Base-by-base conservation (phyloP, 202 grass and related monocot species). In the Schoenoplectus triqueter region DNA sequence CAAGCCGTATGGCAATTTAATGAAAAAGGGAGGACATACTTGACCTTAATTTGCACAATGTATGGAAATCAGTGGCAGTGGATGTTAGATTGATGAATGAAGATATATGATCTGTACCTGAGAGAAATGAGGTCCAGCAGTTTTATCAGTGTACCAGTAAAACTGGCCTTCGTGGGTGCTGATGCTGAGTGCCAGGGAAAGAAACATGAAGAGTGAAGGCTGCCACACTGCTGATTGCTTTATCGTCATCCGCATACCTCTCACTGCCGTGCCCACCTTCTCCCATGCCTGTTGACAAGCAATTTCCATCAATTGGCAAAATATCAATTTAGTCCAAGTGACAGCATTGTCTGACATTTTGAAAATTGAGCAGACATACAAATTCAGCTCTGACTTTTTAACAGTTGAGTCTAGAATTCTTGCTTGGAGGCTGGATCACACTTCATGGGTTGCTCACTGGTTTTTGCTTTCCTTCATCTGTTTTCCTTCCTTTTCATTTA, bases 161-260 rank as follows among this genome's bases (percentile, higher is more conserved):
- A 97, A 97, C 76, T 94, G 92, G 39, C 92, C 92, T 80, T 97
- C 95, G 19, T 94, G 92, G 17, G 95, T 97, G 86, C 92, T 93
- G 68, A 97, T 88, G 84, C 95, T 94, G 60, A 94, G 85, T 55
- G 95, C 91, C 86, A 97, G 54, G 0, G 90, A 94, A 67, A 94
- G 69, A 72, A 88, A 93, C 91, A 97, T 97, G 75, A 93, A 97
- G 31, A 94, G 84, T 31, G 95, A 97, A 44, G 95, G 90, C 69
- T 93, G 92, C 95, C 91, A 97, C 76, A 97, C 90, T 40, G 87
- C 86, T 46, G 95, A 88, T 74, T 83, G 88, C 81, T 85, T 91
- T 78, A 97, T 93, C 17, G 91, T 94, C 65, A n/a, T 87, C 76
- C 63, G 82, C 92, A 97, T 94, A 44, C 91, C 95, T 80, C 45